A percentile compares a stretch with the other conserved stretches of the same genome.
Evolutionary conservation across 2,329 filamentous ascomycete species (phyloP).

Genomic region (Pyricularia grisea): DNA sequence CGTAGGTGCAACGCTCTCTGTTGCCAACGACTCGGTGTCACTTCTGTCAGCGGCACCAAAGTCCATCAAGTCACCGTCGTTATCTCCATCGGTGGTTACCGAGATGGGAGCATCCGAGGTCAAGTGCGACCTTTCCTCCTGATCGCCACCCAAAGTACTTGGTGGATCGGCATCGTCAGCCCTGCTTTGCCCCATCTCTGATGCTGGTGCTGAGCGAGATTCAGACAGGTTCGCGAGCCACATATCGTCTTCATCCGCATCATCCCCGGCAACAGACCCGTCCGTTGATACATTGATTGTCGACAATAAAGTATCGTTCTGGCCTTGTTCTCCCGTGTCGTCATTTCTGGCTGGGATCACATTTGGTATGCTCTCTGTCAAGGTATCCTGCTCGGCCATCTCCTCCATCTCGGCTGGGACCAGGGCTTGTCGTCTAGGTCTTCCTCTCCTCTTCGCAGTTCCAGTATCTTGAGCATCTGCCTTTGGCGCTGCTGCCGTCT

Average conservation of each 20-base stretch:
- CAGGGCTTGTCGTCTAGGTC: conserved; percentile 18
- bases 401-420: conserved; percentile 16
- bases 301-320: conserved; percentile 5
- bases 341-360: not conserved
- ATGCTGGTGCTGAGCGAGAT: not conserved
- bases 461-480: conserved; percentile 10
- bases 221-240: conserved; percentile 12
- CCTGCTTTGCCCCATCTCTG: not conserved
- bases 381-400: conserved; percentile 13
- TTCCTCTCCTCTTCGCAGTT: conserved; percentile 19
- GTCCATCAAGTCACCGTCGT: conserved; percentile 4
- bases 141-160: not conserved
- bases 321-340: conserved; percentile 2
- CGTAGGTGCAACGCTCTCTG: conserved; percentile 6
- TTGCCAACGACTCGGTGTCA: conserved; percentile 14
- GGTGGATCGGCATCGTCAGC: not conserved
- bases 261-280: not conserved
- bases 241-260: conserved; percentile 10
- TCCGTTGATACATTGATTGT: conserved; percentile 1
- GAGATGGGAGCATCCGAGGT: not conserved
- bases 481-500: conserved; percentile 18
- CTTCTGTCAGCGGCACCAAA: conserved; percentile 10
- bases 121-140: not conserved
- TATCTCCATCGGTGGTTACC: not conserved
- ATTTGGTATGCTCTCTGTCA: conserved; percentile 1